These are phyloP conservation scores for Cucumis melo DNA, from an alignment of 306 rosid species.

Conservation along the genomic window DNA sequence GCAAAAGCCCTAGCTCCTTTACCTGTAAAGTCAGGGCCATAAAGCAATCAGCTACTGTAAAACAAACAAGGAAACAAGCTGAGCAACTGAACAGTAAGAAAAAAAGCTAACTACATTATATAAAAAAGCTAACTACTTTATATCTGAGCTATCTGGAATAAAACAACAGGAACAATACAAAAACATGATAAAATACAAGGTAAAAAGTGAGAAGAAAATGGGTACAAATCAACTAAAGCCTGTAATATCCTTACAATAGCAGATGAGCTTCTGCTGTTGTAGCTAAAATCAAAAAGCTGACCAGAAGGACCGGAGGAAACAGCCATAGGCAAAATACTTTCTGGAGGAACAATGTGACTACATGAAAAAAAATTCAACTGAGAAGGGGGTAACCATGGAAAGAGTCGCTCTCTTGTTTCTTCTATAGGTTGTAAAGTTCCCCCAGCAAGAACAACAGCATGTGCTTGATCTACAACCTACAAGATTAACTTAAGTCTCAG, in stretches of 20 bases:
- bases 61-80: background rate
- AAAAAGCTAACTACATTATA: background rate
- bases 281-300: conserved; percentile 77
- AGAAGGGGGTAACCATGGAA: conserved; percentile 54
- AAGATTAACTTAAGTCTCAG: conserved; percentile 14
- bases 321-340: conserved; percentile 73
- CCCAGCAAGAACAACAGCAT: conserved; percentile 79
- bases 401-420: conserved; percentile 83
- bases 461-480: conserved; percentile 77
- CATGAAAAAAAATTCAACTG: conserved; percentile 78
- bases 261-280: conserved; percentile 52
- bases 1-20: conserved; percentile 65
- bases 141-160: background rate
- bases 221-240: conserved; percentile 2
- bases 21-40: conserved; percentile 38
- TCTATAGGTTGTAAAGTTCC: conserved; percentile 92
- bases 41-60: conserved; percentile 9
- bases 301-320: conserved; percentile 83
- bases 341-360: conserved; percentile 75
- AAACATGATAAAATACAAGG: background rate
- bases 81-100: background rate
- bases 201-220: background rate
- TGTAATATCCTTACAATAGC: conserved; percentile 33
- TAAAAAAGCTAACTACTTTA: background rate
- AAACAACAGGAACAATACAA: background rate